phyloP scores from a whole-genome alignment of 768 basidiomycete species.

The Boletus pseudo-olivaceus region DNA sequence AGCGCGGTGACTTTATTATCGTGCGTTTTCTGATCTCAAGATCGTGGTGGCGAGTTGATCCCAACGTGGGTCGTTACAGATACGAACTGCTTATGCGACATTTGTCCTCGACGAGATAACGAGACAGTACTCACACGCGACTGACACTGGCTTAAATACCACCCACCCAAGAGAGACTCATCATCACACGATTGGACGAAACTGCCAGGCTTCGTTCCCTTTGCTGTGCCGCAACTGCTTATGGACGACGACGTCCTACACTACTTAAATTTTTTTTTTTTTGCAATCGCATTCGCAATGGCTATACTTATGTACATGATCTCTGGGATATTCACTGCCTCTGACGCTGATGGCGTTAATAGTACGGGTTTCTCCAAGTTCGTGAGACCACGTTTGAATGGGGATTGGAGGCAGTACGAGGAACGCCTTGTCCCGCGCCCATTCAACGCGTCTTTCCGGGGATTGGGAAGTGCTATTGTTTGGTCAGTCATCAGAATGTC shows the following conservation, averaged over 20 bases:
- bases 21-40: conserved; percentile 18
- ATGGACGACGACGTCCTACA: neutral
- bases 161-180: neutral
- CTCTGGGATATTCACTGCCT: conserved; percentile 4
- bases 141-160: conserved; percentile 7
- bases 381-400: conserved; percentile 7
- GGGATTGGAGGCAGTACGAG: conserved; percentile 9
- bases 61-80: conserved; percentile 10
- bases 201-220: neutral
- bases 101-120: conserved; percentile 19
- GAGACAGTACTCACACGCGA: neutral
- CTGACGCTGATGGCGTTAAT: conserved; percentile 1
- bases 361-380: conserved; percentile 1
- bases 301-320: neutral
- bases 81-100: conserved; percentile 35
- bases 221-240: conserved; percentile 11
- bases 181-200: conserved; percentile 18
- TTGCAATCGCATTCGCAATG: conserved; percentile 6
- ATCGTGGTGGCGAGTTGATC: neutral
- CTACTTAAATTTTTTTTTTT: conserved; percentile 9
- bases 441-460: neutral
- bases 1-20: conserved; percentile 90
- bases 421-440: conserved; percentile 1
- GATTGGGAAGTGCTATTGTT: neutral
- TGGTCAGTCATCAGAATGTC: neutral